Evolutionary conservation across 306 rosid genomes (phyloP), one percentile per base, ranked within the genome.

Genomic region (Phaseolus lunatus): DNA sequence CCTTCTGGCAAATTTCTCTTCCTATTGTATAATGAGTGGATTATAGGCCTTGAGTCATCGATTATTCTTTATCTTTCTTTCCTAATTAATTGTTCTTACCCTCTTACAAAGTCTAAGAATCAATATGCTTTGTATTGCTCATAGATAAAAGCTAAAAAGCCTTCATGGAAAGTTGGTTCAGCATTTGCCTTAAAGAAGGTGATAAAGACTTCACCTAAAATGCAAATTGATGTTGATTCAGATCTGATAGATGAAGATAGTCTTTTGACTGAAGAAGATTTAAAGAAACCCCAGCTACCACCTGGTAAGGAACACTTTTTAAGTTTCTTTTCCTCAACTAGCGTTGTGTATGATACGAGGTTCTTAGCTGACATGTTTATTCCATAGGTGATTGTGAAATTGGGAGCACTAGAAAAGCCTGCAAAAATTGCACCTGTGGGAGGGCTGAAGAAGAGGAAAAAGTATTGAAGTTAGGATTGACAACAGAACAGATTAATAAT

Each of bases 231-330:
- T 84, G 83, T 87, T 58, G 99, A 95, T 74, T 87, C 88, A 1
- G 96, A 95, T 89, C 85, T 95, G 75, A 92, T 95, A 14, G 98
- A 93, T 80, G 99, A 95, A 78, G 97, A 95, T 80, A 92, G 91
- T 82, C 87, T 95, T 35, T 83, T 95, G 80, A 88, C 92, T 45
- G 97, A 92, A 64, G 97, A 95, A 78, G 99, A 95, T 84, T 82
- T 95, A 45, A 83, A 82, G 88, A 95, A 89, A 83, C 97, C 98
- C 16, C 87, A 87, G 76, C 75, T 84, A 44, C 87, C 92, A 23
- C 24, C 41, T 16, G 88, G 98, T 94, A 87, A 79, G 70, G 81
- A 68, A 33, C 63, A 33, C 77, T 70, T 41, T 13, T 79, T 54
- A 83, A 72, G 20, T 70, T 85, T 72, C 26, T 69, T 66, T 75